Base-by-base conservation (phyloP, 2,329 filamentous ascomycete genomes). In the Clathrospora elynae region DNA sequence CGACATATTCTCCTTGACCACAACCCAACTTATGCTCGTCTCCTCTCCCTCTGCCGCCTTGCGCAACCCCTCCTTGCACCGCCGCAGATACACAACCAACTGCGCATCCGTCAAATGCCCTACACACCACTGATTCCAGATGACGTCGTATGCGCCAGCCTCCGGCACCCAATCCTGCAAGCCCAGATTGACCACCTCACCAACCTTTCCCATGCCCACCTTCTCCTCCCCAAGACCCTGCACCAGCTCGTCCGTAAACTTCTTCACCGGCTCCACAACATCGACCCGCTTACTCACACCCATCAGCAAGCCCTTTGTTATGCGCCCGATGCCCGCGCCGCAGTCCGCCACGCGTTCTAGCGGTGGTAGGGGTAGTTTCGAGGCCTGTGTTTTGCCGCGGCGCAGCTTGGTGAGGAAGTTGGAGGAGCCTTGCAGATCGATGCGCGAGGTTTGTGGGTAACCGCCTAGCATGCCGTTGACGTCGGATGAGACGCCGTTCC, bases 91-190 rank as follows among this genome's bases (percentile, higher is more conserved):
- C 2, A 73, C 73, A 1, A 87, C 75, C 3, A 96, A 66, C 66
- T 95, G 83, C 6, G 70, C 71, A 64, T 96, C 90, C 0, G 81
- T 90, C 40, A 96, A 73, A 67, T 96, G 86, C 16, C 88, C 87
- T 6, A 92, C 71, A 68, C 90, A 96, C 90, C 91, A 96, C 70
- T 96, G 91, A 37, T 82, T 86, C 88, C 89, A 96, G 48, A 96
- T 83, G 31, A 96, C 68, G 64, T 91, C 86, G 69, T 96, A 96
- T 34, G 71, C 66, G 6, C 58, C 61, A 4, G 39, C 16, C 13
- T 64, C 59, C 5, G 70, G 62, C 0, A 78, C 75, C 88, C 88
- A 95, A 18, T 80, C 77, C 68, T 95, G 86, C 1, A 95, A 73
- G 0, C 89, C 88, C 2, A 85, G 71, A 53, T 87, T 89, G 71